These are phyloP conservation scores for Trapa incisa DNA, from an alignment of 345 rosid species.

Conservation along the genomic window DNA sequence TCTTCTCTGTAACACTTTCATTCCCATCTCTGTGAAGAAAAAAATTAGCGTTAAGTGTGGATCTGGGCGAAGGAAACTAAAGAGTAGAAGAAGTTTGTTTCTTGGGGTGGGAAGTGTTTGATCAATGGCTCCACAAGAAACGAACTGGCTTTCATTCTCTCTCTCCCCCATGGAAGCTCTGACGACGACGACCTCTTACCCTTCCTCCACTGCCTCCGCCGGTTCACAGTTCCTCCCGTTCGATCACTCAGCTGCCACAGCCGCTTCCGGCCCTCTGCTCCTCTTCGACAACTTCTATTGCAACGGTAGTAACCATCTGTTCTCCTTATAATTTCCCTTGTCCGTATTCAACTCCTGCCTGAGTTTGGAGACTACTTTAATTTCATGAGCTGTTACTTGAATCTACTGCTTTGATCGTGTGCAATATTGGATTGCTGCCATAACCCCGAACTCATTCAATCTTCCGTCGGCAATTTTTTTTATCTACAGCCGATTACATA, in stretches of 20 bases:
- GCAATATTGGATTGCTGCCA: no score
- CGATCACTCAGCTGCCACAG: conserved; percentile 37
- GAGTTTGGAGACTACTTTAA: not conserved
- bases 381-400: no score
- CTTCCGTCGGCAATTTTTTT: no score
- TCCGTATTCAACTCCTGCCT: conserved; percentile 1
- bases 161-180: conserved; percentile 88
- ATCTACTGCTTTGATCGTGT: no score
- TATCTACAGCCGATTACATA: not conserved
- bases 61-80: not conserved
- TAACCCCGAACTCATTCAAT: no score
- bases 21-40: no score
- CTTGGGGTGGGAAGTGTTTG: not conserved
- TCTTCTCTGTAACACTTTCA: not conserved
- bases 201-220: not conserved
- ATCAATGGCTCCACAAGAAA: conserved; percentile 20
- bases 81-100: not conserved
- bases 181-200: not conserved
- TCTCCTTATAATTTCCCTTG: no score
- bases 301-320: conserved; percentile 21
- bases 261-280: conserved; percentile 40
- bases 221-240: conserved; percentile 40
- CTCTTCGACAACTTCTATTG: conserved; percentile 74
- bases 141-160: conserved; percentile 90
- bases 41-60: no score